Conservation (phyloP, 2,329 filamentous ascomycete genomes). For the Whalleya microplaca region DNA sequence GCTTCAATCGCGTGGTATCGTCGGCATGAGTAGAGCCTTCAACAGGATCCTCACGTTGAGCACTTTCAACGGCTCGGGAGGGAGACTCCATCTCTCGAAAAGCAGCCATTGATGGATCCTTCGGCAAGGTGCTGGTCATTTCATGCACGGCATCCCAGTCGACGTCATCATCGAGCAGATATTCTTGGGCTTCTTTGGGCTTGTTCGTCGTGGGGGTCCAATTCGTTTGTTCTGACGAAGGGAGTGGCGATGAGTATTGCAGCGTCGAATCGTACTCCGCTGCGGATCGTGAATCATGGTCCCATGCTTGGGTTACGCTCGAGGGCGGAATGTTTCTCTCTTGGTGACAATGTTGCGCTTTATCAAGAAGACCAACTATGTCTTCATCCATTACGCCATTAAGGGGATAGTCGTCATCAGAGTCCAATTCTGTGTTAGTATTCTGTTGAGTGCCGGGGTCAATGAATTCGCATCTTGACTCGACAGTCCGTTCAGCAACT, state of each 20-base stretch:
- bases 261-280: conserved; percentile 42
- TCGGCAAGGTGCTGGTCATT: conserved; percentile 18
- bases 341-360: conserved; percentile 2
- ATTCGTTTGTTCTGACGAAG: conserved; percentile 5
- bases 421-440: not conserved
- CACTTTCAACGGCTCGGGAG: not conserved
- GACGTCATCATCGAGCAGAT: conserved; percentile 43
- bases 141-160: conserved; percentile 44
- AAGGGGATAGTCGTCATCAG: conserved; percentile 32
- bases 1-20: conserved; percentile 33
- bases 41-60: not conserved
- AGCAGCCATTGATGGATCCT: conserved; percentile 9
- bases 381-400: conserved; percentile 32
- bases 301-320: conserved; percentile 39
- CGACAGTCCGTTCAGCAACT: not conserved
- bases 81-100: not conserved
- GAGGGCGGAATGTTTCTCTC: conserved; percentile 36
- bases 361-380: conserved; percentile 27
- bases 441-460: not conserved
- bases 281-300: conserved; percentile 39
- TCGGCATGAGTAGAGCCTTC: not conserved
- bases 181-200: conserved; percentile 12
- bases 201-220: not conserved
- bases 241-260: conserved; percentile 39
- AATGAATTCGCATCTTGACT: not conserved